These are phyloP conservation scores for Imleria badia DNA, from an alignment of 768 basidiomycete genomes.

Conservation along the genomic window DNA sequence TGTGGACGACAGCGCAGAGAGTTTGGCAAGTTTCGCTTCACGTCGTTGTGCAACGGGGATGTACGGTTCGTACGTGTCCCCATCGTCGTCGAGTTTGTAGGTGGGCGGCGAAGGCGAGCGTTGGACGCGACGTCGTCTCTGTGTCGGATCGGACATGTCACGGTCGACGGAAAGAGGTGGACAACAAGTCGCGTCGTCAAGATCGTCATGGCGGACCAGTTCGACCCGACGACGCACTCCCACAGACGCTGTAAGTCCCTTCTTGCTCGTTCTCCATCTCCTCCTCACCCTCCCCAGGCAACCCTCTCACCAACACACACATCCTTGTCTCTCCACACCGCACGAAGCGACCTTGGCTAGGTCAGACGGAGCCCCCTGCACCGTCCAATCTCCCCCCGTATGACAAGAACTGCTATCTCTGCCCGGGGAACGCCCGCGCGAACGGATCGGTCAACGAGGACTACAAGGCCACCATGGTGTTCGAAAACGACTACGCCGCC, in stretches of 20 bases:
- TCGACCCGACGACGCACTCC: constrained; percentile 63
- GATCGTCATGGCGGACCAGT: constrained; percentile 31
- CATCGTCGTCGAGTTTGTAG: constrained; percentile 63
- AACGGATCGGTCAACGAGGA: constrained; percentile 67
- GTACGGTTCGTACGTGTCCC: constrained; percentile 77
- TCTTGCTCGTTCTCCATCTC: background rate
- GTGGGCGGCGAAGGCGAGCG: constrained; percentile 58
- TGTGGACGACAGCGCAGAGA: constrained; percentile 60
- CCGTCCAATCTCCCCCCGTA: constrained; percentile 53
- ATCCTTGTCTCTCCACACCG: constrained; percentile 89
- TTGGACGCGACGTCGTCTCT: constrained; percentile 52
- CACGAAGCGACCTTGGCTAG: constrained; percentile 88
- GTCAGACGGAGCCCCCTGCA: constrained; percentile 74
- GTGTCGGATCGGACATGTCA: constrained; percentile 31
- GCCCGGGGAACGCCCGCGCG: constrained; percentile 78
- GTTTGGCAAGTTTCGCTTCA: constrained; percentile 74
- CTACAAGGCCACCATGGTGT: constrained; percentile 68
- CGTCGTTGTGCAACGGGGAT: constrained; percentile 84
- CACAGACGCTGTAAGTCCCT: constrained; percentile 63
- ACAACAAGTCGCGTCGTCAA: background rate
- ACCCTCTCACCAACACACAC: constrained; percentile 75
- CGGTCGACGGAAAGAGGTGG: background rate
- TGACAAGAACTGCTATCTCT: constrained; percentile 80
- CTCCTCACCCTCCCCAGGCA: constrained; percentile 48
- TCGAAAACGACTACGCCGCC: constrained; percentile 84